phyloP scores from a whole-genome alignment of 2,329 filamentous ascomycete genomes.

The Emmonsiellopsis sp. region DNA sequence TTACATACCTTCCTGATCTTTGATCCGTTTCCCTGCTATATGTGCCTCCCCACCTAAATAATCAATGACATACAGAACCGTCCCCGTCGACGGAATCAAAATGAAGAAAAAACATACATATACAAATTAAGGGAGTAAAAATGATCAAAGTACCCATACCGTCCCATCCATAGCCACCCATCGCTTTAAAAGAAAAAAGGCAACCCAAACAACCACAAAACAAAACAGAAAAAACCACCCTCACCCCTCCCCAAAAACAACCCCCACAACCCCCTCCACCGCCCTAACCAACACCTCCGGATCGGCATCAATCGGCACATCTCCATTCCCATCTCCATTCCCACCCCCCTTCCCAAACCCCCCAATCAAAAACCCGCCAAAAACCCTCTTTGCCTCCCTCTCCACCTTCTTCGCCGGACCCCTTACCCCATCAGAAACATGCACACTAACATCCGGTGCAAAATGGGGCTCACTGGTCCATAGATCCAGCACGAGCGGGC shows the following conservation, averaged over 20 bases:
- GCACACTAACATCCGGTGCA: constrained; percentile 27
- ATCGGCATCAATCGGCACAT: constrained; percentile 6
- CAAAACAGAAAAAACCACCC: background rate
- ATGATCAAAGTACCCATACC: no score
- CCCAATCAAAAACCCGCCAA: constrained; percentile 24
- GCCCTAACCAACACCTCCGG: constrained; percentile 24
- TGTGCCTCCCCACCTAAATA: no score
- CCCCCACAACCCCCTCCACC: constrained; percentile 24
- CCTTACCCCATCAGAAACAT: background rate
- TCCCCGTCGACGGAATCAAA: no score
- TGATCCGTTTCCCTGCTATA: no score
- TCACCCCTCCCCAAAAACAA: constrained; percentile 19
- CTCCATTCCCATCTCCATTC: constrained; percentile 10
- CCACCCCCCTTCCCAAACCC: constrained; percentile 3
- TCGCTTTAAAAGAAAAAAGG: background rate
- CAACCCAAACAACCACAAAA: background rate
- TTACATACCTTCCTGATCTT: no score
- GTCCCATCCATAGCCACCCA: no score
- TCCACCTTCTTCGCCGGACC: constrained; percentile 21
- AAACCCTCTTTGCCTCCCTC: constrained; percentile 29
- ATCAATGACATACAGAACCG: no score
- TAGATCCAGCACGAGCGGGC: constrained; percentile 25
- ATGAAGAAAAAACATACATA: no score
- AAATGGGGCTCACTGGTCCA: constrained; percentile 33
- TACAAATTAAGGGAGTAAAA: no score